A percentile compares a stretch with the other conserved stretches of the same genome.
Evolutionary conservation across 495 filamentous ascomycete genomes (phyloP).

Genomic region (Pseudomonodictys pantanalensis): DNA sequence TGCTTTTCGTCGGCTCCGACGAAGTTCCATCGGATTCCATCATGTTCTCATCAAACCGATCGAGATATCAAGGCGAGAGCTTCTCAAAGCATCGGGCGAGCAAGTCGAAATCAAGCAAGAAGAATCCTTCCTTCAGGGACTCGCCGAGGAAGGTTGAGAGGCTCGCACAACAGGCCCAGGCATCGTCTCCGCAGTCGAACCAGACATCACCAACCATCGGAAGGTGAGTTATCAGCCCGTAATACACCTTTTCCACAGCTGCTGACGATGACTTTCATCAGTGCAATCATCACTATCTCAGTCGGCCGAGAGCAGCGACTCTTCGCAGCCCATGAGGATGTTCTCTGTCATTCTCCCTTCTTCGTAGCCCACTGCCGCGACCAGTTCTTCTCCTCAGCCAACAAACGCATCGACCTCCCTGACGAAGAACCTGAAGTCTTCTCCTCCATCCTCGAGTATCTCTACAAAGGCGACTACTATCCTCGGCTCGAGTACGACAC

Average conservation of each 20-base stretch:
- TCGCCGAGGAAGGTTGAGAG: constrained; percentile 30
- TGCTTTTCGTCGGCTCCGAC: background rate
- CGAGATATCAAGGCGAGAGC: constrained; percentile 39
- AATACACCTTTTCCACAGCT: background rate
- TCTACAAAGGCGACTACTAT: constrained; percentile 94
- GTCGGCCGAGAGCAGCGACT: constrained; percentile 76
- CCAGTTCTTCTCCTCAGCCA: constrained; percentile 60
- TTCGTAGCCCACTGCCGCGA: constrained; percentile 61
- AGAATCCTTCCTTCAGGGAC: constrained; percentile 42
- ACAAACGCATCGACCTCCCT: constrained; percentile 73
- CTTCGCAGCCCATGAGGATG: constrained; percentile 87
- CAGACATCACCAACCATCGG: constrained; percentile 32
- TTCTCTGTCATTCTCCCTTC: constrained; percentile 74
- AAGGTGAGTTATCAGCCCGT: constrained; percentile 22
- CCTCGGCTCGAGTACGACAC: constrained; percentile 48
- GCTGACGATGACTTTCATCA: constrained; percentile 45
- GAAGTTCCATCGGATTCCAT: constrained; percentile 2
- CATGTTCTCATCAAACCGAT: constrained; percentile 40
- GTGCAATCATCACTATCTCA: constrained; percentile 73
- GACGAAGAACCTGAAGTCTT: constrained; percentile 87
- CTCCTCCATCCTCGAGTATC: constrained; percentile 84
- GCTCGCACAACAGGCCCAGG: constrained; percentile 27
- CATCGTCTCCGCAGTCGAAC: constrained; percentile 28
- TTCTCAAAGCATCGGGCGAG: constrained; percentile 41
- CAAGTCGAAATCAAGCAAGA: constrained; percentile 42